phyloP scores from a whole-genome alignment of 2,329 filamentous ascomycete species.

The Didymella exigua region DNA sequence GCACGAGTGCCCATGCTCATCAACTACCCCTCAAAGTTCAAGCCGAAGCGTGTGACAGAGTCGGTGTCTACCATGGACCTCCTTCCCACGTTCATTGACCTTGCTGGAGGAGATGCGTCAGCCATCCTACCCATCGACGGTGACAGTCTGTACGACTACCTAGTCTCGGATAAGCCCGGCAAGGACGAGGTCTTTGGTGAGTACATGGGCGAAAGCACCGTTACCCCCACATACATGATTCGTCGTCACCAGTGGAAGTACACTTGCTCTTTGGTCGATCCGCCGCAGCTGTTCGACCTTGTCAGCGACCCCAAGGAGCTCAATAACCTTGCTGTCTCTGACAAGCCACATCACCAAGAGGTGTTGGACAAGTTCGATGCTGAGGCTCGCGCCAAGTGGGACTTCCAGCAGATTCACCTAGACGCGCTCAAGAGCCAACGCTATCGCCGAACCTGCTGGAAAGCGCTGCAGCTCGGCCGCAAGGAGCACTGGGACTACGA shows the following conservation, averaged over 20 bases:
- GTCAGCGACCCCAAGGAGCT: constrained; percentile 75
- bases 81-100: constrained; percentile 83
- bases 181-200: constrained; percentile 92
- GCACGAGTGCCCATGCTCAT: constrained; percentile 87
- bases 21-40: constrained; percentile 76
- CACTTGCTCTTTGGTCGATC: constrained; percentile 81
- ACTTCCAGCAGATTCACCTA: constrained; percentile 76
- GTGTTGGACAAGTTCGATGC: constrained; percentile 67
- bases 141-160: constrained; percentile 63
- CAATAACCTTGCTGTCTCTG: constrained; percentile 66
- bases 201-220: constrained; percentile 91
- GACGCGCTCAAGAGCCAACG: constrained; percentile 79
- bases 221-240: constrained; percentile 93
- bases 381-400: constrained; percentile 78
- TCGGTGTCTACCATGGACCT: constrained; percentile 93
- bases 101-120: constrained; percentile 74
- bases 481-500: constrained; percentile 82
- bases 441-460: constrained; percentile 77
- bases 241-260: constrained; percentile 89
- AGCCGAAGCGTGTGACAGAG: constrained; percentile 75
- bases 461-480: constrained; percentile 70
- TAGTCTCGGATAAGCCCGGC: constrained; percentile 55
- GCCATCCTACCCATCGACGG: constrained; percentile 84
- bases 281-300: constrained; percentile 84
- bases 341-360: constrained; percentile 47